These are phyloP conservation scores for Chaetomium strumarium DNA, from an alignment of 2,329 filamentous ascomycete species.

Conservation along the genomic window DNA sequence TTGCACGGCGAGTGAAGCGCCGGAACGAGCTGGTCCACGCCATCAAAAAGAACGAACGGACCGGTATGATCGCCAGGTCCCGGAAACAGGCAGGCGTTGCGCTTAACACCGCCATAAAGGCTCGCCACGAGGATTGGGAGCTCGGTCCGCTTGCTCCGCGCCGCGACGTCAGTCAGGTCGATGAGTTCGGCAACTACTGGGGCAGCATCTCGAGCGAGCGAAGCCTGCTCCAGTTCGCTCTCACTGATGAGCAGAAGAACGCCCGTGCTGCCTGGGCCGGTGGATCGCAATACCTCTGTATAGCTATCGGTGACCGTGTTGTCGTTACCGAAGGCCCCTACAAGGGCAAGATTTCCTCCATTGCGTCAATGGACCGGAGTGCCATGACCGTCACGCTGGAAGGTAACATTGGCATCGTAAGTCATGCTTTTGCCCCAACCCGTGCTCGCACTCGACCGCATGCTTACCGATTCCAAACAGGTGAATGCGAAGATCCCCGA, in stretches of 20 bases:
- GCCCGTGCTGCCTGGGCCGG: conserved; percentile 51
- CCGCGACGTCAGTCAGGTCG: conserved; percentile 57
- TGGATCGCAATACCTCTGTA: conserved; percentile 50
- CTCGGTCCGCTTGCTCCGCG: conserved; percentile 73
- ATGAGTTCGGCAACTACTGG: conserved; percentile 54
- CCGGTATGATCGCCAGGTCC: neutral
- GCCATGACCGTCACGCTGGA: conserved; percentile 56
- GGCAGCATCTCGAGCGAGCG: conserved; percentile 24
- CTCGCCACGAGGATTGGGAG: conserved; percentile 69
- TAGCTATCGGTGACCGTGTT: conserved; percentile 69
- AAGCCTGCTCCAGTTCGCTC: conserved; percentile 28
- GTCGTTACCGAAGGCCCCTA: conserved; percentile 73
- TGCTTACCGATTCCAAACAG: conserved; percentile 23
- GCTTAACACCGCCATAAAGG: conserved; percentile 34
- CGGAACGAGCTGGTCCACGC: conserved; percentile 23
- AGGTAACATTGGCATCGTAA: conserved; percentile 57
- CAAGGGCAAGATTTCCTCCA: conserved; percentile 75
- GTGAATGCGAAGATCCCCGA: conserved; percentile 36
- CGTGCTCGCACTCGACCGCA: neutral
- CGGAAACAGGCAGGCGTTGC: conserved; percentile 24
- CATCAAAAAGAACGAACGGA: conserved; percentile 23
- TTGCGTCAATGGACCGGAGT: conserved; percentile 50
- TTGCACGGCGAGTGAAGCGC: conserved; percentile 39
- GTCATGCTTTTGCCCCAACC: conserved; percentile 22
- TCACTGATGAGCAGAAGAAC: conserved; percentile 34